Percentiles rank a stretch among this genome's conserved stretches.
phyloP scores from a whole-genome alignment of 2,329 filamentous ascomycete genomes.

The Dothiorella sarmentorum region DNA sequence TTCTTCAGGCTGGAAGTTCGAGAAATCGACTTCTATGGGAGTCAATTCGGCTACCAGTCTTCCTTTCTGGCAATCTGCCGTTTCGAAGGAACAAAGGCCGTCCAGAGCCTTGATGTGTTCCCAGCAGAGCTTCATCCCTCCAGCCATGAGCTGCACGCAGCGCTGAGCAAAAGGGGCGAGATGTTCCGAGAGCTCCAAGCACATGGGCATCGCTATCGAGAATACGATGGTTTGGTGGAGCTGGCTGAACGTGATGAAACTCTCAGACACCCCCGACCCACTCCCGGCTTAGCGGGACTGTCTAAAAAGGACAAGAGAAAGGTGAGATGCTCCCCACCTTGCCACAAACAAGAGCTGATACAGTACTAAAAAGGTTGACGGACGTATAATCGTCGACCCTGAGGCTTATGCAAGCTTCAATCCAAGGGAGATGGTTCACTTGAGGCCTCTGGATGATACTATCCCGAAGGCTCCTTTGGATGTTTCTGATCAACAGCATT shows the following conservation, averaged over 20 bases:
- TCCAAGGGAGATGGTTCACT: not conserved
- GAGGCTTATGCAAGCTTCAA: not conserved
- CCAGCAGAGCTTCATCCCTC: constrained; percentile 46
- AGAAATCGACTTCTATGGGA: constrained; percentile 37
- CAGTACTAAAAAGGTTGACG: constrained; percentile 37
- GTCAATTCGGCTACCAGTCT: constrained; percentile 29
- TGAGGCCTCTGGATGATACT: not conserved
- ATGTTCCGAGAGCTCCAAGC: constrained; percentile 41
- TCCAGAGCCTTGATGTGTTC: constrained; percentile 41
- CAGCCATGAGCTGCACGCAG: constrained; percentile 34
- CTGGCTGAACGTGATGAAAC: not conserved
- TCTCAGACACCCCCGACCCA: too few species aligned
- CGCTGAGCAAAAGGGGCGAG: constrained; percentile 46
- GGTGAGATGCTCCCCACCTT: too few species aligned
- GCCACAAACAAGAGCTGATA: too few species aligned
- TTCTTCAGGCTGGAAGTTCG: constrained; percentile 37
- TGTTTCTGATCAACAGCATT: not conserved
- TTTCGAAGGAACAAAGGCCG: constrained; percentile 42
- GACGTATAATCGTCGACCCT: constrained; percentile 51
- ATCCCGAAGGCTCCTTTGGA: not conserved
- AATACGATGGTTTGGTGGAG: constrained; percentile 45
- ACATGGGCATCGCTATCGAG: constrained; percentile 48
- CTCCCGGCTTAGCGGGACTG: too few species aligned
- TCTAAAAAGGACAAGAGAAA: too few species aligned
- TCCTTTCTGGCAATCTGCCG: constrained; percentile 27